Conservation (phyloP, 768 basidiomycete genomes). For the Boletellus ananas region DNA sequence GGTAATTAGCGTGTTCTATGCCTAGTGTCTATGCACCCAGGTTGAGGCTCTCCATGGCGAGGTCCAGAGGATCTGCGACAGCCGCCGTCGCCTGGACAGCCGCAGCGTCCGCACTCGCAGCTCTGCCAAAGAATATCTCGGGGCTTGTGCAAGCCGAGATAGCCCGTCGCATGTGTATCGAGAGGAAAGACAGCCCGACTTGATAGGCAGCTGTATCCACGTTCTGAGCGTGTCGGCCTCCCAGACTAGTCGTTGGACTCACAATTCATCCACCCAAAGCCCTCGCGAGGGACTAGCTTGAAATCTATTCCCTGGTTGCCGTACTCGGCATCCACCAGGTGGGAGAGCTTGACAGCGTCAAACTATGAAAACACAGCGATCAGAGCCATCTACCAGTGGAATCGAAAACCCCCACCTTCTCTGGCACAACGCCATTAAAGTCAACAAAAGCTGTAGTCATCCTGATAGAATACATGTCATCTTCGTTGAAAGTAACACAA, state of each 20-base stretch:
- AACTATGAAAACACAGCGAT: slow-evolving; percentile 47
- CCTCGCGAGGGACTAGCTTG: slow-evolving; percentile 94
- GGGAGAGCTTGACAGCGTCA: slow-evolving; percentile 93
- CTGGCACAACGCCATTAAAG: slow-evolving; percentile 97
- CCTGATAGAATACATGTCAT: slow-evolving; percentile 38
- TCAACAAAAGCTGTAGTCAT: slow-evolving; percentile 94
- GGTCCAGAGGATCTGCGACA: slow-evolving; percentile 53
- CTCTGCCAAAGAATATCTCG: slow-evolving; percentile 77
- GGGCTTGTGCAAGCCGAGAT: slow-evolving; percentile 93
- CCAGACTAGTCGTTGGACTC: slow-evolving; percentile 22
- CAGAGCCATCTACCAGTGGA: neutral
- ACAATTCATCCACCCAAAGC: slow-evolving; percentile 99
- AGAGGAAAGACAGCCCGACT: slow-evolving; percentile 92
- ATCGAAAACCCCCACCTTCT: slow-evolving; percentile 57
- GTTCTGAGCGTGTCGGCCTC: slow-evolving; percentile 1
- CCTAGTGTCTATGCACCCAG: slow-evolving; percentile 18
- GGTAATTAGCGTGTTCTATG: slow-evolving; percentile 16
- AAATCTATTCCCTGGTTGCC: slow-evolving; percentile 97
- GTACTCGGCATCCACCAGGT: slow-evolving; percentile 96
- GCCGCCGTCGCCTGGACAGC: slow-evolving; percentile 35
- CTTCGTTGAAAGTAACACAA: neutral
- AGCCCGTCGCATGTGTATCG: slow-evolving; percentile 91
- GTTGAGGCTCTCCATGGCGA: slow-evolving; percentile 58
- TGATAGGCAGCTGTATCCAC: slow-evolving; percentile 77
- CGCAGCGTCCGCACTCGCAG: slow-evolving; percentile 32